These are phyloP conservation scores for Ceratobasidium sp. DNA, from an alignment of 1,284 basidiomycete genomes.

Conservation along the genomic window DNA sequence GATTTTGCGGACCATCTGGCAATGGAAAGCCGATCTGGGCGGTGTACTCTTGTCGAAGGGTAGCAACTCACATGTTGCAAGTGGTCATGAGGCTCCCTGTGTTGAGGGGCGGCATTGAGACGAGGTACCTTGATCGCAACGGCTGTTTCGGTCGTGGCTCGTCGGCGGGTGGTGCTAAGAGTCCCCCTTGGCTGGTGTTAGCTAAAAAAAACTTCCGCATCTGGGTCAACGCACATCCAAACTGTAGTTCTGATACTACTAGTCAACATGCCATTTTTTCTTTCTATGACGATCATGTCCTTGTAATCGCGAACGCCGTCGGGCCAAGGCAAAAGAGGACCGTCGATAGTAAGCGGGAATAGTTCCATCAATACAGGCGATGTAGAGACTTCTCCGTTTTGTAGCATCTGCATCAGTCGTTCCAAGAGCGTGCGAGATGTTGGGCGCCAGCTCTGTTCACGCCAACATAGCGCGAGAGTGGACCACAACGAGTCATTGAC, in stretches of 20 bases:
- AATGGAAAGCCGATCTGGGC: background rate
- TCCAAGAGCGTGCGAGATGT: conserved; percentile 29
- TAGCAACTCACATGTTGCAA: conserved; percentile 15
- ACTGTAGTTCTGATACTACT: conserved; percentile 15
- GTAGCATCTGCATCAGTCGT: conserved; percentile 22
- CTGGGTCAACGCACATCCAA: conserved; percentile 18
- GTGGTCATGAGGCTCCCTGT: conserved; percentile 23
- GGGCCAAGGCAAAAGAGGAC: conserved; percentile 16
- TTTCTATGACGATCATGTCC: background rate
- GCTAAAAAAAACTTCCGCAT: background rate
- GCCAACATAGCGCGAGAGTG: conserved; percentile 26
- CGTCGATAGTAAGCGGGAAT: background rate
- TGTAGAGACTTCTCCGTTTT: conserved; percentile 15
- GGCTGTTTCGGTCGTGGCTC: background rate
- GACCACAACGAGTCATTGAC: conserved; percentile 35
- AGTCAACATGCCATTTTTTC: background rate
- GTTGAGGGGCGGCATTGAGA: conserved; percentile 9
- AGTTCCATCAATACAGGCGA: conserved; percentile 14
- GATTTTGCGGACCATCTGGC: conserved; percentile 20
- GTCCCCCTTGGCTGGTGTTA: conserved; percentile 12
- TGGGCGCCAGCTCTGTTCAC: conserved; percentile 34
- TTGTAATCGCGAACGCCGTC: background rate
- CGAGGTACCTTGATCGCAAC: conserved; percentile 35
- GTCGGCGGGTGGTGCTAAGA: background rate
- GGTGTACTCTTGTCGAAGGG: background rate